A percentile compares a stretch with the other conserved stretches of the same genome.
These are phyloP conservation scores for Cyclotella choctawhatcheeana DNA, from an alignment of 108 stramenopile genomes.

Conservation along the genomic window DNA sequence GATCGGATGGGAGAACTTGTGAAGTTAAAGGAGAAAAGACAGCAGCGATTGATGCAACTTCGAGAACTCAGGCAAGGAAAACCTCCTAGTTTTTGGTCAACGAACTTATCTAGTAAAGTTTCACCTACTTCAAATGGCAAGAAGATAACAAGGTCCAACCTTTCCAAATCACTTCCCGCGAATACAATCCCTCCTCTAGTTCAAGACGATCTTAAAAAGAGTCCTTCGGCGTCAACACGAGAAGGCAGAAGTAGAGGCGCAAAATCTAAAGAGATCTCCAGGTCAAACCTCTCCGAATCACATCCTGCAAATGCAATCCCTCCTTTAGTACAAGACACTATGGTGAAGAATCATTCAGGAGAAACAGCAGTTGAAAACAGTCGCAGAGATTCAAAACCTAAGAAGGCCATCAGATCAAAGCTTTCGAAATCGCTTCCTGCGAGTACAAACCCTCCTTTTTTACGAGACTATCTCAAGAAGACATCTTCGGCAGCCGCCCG, in stretches of 20 bases:
- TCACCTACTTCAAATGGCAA: neutral
- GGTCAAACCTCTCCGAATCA: too few species aligned
- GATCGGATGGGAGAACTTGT: constrained; percentile 19
- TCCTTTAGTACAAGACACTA: neutral
- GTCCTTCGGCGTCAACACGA: too few species aligned
- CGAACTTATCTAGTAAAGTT: neutral
- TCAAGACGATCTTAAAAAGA: neutral
- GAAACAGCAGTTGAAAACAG: too few species aligned
- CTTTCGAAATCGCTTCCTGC: too few species aligned
- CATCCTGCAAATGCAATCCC: neutral
- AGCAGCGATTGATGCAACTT: constrained; percentile 13
- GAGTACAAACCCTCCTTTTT: neutral
- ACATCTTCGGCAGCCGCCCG: neutral
- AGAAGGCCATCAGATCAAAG: too few species aligned
- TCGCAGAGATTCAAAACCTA: too few species aligned
- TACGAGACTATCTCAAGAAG: neutral
- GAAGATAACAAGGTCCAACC: neutral
- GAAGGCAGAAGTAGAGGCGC: too few species aligned
- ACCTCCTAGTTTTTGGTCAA: neutral
- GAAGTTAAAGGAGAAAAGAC: constrained; percentile 5
- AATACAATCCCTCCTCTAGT: neutral
- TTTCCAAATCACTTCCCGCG: constrained; percentile 4
- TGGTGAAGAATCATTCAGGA: too few species aligned
- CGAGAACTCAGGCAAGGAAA: neutral
- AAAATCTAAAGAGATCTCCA: too few species aligned